Evolutionary conservation across 768 basidiomycete species (phyloP).

Genomic region (Agaricus subrufescens): DNA sequence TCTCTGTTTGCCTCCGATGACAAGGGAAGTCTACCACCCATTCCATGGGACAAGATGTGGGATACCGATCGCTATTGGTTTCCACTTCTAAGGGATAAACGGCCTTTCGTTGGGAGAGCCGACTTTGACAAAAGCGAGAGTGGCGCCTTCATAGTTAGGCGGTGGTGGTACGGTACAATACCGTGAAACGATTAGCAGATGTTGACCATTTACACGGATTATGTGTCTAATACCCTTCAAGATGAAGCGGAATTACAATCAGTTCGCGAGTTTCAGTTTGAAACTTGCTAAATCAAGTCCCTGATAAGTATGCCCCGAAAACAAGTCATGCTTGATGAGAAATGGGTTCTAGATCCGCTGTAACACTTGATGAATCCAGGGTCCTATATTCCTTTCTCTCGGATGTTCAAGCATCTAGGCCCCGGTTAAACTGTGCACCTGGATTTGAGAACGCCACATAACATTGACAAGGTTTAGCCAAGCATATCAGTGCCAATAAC

Average conservation of each 20-base stretch:
- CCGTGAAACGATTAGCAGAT: background rate
- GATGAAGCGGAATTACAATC: slow-evolving; percentile 54
- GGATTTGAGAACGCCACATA: background rate
- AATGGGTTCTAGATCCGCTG: too few relatives aligned
- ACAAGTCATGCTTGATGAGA: too few relatives aligned
- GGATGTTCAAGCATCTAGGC: slow-evolving; percentile 52
- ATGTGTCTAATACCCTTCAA: slow-evolving; percentile 45
- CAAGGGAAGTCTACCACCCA: slow-evolving; percentile 17
- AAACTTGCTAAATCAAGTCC: slow-evolving; percentile 62
- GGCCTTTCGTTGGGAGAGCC: slow-evolving; percentile 38
- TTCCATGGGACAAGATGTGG: slow-evolving; percentile 63
- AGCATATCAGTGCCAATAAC: background rate
- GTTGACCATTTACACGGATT: slow-evolving; percentile 25
- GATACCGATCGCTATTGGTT: slow-evolving; percentile 67
- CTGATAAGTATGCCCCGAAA: slow-evolving; percentile 15
- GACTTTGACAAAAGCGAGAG: slow-evolving; percentile 32
- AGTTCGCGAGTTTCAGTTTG: slow-evolving; percentile 51
- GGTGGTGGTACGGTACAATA: slow-evolving; percentile 39
- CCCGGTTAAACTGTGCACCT: slow-evolving; percentile 65
- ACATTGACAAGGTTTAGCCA: background rate
- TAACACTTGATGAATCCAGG: too few relatives aligned
- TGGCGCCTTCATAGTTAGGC: slow-evolving; percentile 18
- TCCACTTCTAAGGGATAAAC: slow-evolving; percentile 46
- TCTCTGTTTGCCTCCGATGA: slow-evolving; percentile 20
- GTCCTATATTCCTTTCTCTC: slow-evolving; percentile 44